Conservation (phyloP, 345 rosid genomes). For the Citrus medica region DNA sequence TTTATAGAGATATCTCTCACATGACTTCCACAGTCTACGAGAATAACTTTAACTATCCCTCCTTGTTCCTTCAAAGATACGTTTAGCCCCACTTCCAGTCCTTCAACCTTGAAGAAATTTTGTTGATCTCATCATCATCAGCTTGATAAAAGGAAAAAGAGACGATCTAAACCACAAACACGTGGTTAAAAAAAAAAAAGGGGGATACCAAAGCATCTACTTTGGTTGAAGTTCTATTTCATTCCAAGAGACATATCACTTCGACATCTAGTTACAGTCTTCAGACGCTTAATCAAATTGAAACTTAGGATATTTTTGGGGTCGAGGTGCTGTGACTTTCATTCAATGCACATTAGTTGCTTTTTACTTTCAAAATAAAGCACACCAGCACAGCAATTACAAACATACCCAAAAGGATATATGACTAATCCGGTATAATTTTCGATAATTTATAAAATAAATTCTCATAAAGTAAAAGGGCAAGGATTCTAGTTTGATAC, state of each 20-base stretch:
- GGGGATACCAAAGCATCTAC: not conserved
- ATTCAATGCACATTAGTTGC: no score
- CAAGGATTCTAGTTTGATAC: slow-evolving; percentile 21
- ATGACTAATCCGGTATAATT: not conserved
- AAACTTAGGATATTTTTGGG: not conserved
- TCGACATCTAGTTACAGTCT: not conserved
- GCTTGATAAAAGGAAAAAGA: not conserved
- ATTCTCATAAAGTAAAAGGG: not conserved
- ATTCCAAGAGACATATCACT: not conserved
- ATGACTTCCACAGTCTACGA: slow-evolving; percentile 41
- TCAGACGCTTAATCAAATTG: not conserved
- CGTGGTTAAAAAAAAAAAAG: not conserved
- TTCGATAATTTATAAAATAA: not conserved
- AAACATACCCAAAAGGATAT: not conserved
- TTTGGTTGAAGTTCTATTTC: not conserved
- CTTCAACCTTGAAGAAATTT: slow-evolving; percentile 50
- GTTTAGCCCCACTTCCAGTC: slow-evolving; percentile 44
- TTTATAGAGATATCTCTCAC: slow-evolving; percentile 55
- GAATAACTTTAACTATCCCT: slow-evolving; percentile 47
- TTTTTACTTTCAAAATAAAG: no score
- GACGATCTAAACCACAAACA: not conserved
- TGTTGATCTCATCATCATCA: not conserved
- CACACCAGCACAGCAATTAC: no score
- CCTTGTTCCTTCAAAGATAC: slow-evolving; percentile 33
- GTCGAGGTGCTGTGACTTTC: no score